phyloP scores from a whole-genome alignment of 164 flowering plant species.

The Nelumbo lutea region DNA sequence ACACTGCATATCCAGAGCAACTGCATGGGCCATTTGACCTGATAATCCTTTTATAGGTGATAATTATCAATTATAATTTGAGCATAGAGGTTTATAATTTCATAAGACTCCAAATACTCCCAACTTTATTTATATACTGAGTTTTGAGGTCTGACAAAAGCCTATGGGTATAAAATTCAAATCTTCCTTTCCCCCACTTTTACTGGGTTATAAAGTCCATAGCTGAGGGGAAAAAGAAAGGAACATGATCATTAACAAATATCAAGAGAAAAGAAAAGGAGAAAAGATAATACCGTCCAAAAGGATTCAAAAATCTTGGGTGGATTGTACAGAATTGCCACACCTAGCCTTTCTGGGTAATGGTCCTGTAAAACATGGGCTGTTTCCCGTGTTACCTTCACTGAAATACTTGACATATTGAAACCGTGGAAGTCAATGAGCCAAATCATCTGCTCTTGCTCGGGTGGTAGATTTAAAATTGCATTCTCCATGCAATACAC shows the following conservation, averaged over 20 bases:
- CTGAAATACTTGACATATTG: slow-evolving; percentile 59
- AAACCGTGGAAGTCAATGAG: slow-evolving; percentile 80
- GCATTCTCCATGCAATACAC: slow-evolving; percentile 99
- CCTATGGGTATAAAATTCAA: not conserved
- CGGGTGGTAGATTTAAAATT: slow-evolving; percentile 59
- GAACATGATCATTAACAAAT: not conserved
- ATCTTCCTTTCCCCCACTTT: too few species aligned
- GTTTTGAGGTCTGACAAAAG: not conserved
- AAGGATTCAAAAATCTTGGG: slow-evolving; percentile 90
- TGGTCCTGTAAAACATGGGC: slow-evolving; percentile 76
- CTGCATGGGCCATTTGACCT: not conserved
- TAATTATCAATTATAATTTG: not conserved
- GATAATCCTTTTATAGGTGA: not conserved
- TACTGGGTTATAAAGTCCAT: too few species aligned
- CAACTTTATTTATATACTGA: not conserved
- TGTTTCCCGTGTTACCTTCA: slow-evolving; percentile 73
- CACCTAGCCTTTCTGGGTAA: slow-evolving; percentile 87
- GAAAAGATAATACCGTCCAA: slow-evolving; percentile 47
- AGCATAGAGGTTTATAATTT: not conserved
- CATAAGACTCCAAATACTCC: not conserved
- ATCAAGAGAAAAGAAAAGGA: not conserved
- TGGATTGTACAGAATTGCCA: slow-evolving; percentile 79
- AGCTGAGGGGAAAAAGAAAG: not conserved
- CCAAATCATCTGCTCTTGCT: slow-evolving; percentile 97
- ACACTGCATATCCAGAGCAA: not conserved